Evolutionary conservation across 2,329 filamentous ascomycete genomes (phyloP).

Genomic region (Thermochaetoides dissita): DNA sequence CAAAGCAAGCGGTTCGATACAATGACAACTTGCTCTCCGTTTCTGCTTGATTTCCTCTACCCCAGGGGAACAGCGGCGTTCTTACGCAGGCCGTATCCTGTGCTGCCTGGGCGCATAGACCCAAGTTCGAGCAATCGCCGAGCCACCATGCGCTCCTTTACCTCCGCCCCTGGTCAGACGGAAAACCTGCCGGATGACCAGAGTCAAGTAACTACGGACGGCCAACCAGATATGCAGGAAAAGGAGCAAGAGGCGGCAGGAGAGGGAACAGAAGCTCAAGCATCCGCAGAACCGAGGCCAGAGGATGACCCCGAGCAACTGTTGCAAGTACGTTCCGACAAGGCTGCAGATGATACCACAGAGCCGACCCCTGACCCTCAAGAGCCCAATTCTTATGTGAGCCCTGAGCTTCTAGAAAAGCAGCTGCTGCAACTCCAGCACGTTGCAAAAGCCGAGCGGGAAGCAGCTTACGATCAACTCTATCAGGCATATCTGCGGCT

Average conservation of each 20-base stretch:
- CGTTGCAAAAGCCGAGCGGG: no score
- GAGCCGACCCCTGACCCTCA: no score
- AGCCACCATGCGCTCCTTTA: slow-evolving; percentile 14
- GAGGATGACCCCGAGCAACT: no score
- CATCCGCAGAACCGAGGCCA: no score
- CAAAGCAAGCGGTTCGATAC: slow-evolving; percentile 14
- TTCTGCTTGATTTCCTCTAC: slow-evolving; percentile 44
- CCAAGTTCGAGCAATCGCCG: slow-evolving; percentile 7
- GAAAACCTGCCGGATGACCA: not conserved
- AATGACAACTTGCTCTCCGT: slow-evolving; percentile 29
- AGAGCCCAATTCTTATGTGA: no score
- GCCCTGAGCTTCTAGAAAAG: no score
- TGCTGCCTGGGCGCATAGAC: slow-evolving; percentile 11
- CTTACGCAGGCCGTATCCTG: slow-evolving; percentile 23
- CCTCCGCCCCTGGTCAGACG: slow-evolving; percentile 12
- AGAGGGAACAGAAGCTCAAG: not conserved
- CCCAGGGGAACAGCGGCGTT: slow-evolving; percentile 31
- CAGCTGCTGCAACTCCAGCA: no score
- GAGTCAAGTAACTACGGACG: not conserved
- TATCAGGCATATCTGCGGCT: slow-evolving; percentile 31
- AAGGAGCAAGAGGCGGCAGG: not conserved
- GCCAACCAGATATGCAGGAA: not conserved
- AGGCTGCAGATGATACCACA: no score
- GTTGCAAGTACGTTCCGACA: no score
- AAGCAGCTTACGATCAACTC: slow-evolving; percentile 22